Evolutionary conservation across 73 alveolate species (phyloP), one percentile per base, ranked within the genome.

Genomic region (Paramecium biaurelia): DNA sequence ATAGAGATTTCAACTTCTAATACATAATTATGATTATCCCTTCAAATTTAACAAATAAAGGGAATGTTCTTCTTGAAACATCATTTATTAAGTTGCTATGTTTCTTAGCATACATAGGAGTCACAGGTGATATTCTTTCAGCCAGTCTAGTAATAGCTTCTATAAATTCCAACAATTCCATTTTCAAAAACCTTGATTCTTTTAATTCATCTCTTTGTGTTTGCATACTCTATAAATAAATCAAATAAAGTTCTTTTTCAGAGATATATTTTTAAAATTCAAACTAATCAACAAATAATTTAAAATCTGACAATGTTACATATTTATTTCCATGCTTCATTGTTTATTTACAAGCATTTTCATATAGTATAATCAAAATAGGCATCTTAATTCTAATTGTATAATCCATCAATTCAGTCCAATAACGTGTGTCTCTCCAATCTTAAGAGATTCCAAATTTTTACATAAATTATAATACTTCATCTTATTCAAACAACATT

Each of bases 121-220:
- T 30, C 9, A 79, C 32, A 18, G 90, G 90, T 42, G 94, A 89
- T 28, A 70, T 70, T 82, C 53, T 92, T 18, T 95, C 97, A 23
- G 98, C 98, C 6, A 92, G 82, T 53, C 99, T 87, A 45, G 96
- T 93, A 18, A 96, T 14, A 3, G 96, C 99, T 92, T 96, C 99
- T 4, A 96, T 20, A 45, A 96, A 96, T 74, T 96, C 99, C 10
- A 95, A 63, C 32, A 89, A 95, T 5, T 30, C 30, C 96, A 94
- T 94, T 74, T 95, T 68, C 37, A 95, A 57, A 92, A 93, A 96
- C 53, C 93, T 94, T 38, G 92, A 76, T 21, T 56, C 67, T 58
- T 89, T 76, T 34, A 94, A 67, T 88, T 95, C 98, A 87, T 95
- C 94, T 12, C 93, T 95, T 67, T 94, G 58, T 0, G 96, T 89